Percentiles rank a stretch among this genome's conserved stretches.
Evolutionary conservation across 306 rosid species (phyloP).

Genomic region (Acacia crassicarpa): DNA sequence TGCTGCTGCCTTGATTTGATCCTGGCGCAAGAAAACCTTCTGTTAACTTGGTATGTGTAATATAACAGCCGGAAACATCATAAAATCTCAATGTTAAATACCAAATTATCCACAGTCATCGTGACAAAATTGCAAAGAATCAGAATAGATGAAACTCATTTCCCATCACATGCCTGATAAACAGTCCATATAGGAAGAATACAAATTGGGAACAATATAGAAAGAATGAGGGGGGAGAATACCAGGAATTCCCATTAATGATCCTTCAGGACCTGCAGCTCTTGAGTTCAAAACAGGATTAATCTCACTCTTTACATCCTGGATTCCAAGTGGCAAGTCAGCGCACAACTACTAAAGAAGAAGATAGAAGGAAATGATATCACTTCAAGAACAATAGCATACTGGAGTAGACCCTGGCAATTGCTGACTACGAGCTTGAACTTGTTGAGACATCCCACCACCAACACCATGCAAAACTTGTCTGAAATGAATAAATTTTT

Average conservation of each 20-base stretch:
- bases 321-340: slow-evolving; percentile 47
- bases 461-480: slow-evolving; percentile 93
- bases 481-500: slow-evolving; percentile 49
- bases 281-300: slow-evolving; percentile 85
- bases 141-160: background rate
- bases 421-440: slow-evolving; percentile 91
- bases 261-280: slow-evolving; percentile 90
- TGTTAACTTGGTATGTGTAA: slow-evolving; percentile 30
- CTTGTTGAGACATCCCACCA: slow-evolving; percentile 86
- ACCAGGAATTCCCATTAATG: slow-evolving; percentile 93
- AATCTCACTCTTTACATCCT: slow-evolving; percentile 94
- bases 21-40: slow-evolving; percentile 53
- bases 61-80: slow-evolving; percentile 12
- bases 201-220: slow-evolving; percentile 16
- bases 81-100: slow-evolving; percentile 17
- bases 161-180: slow-evolving; percentile 13
- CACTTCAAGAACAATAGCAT: slow-evolving; percentile 35
- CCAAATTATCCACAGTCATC: slow-evolving; percentile 22
- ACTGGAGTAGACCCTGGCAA: slow-evolving; percentile 87
- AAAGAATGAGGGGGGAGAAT: slow-evolving; percentile 36
- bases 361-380: slow-evolving; percentile 20
- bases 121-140: slow-evolving; percentile 22
- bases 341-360: slow-evolving; percentile 27
- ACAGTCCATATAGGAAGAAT: slow-evolving; percentile 25
- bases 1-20: slow-evolving; percentile 92